Evolutionary conservation across 495 filamentous ascomycete species (phyloP).

Genomic region (Talaromyces proteolyticus): DNA sequence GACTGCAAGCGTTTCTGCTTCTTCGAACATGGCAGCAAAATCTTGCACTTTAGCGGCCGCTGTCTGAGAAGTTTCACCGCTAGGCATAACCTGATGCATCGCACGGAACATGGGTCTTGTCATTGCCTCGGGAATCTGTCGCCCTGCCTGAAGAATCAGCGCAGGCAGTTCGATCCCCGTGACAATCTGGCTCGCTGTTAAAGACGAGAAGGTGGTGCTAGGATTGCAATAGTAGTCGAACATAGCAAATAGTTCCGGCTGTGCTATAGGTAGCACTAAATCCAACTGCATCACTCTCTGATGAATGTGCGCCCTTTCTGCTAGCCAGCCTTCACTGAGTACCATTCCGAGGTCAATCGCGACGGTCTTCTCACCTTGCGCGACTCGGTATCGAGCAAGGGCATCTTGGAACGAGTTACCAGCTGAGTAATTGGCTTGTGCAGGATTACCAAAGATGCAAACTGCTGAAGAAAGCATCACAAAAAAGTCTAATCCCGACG

Average conservation of each 20-base stretch:
- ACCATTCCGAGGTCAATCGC: conserved; percentile 22
- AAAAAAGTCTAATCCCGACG: conserved; percentile 35
- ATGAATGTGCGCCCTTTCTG: conserved; percentile 5
- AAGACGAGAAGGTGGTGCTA: conserved; percentile 8
- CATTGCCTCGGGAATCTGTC: background rate
- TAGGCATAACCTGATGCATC: background rate
- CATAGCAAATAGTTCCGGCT: conserved; percentile 21
- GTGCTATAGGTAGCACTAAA: background rate
- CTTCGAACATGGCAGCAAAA: no score
- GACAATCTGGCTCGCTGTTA: conserved; percentile 16
- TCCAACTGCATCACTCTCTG: background rate
- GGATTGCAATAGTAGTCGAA: conserved; percentile 28
- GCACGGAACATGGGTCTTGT: background rate
- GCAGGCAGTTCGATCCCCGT: conserved; percentile 8
- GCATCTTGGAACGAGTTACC: conserved; percentile 25
- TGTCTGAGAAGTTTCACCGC: no score
- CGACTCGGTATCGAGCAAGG: conserved; percentile 15
- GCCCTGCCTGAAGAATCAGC: background rate
- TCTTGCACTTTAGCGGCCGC: no score
- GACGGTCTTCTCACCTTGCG: conserved; percentile 11
- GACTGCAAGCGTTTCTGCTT: no score
- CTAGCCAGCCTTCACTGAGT: conserved; percentile 13
- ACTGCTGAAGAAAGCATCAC: conserved; percentile 24
- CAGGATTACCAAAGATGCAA: conserved; percentile 17
- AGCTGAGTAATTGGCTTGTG: conserved; percentile 26